A percentile compares a stretch with the other conserved stretches of the same genome.
Evolutionary conservation across 2,329 filamentous ascomycete species (phyloP).

Genomic region (Exophiala sideris): DNA sequence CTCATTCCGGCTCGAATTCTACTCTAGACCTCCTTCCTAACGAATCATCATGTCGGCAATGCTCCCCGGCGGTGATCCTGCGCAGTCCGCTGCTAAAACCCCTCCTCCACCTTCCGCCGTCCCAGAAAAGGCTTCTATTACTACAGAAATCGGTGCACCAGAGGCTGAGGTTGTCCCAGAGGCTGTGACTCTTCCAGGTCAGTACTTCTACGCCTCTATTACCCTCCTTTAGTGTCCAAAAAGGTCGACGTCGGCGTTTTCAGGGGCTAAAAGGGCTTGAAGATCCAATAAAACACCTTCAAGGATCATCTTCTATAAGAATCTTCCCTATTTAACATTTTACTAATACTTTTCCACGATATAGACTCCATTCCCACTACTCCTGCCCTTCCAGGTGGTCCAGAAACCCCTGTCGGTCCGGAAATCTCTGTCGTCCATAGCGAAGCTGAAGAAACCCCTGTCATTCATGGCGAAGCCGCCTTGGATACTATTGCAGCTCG

Average conservation of each 20-base stretch:
- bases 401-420: background rate
- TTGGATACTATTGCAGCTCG: background rate
- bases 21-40: background rate
- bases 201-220: background rate
- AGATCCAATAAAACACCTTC: background rate
- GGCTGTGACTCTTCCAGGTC: background rate
- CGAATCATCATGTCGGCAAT: constrained; percentile 1
- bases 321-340: background rate
- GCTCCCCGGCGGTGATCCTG: background rate
- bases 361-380: background rate
- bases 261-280: background rate
- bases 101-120: background rate
- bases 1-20: background rate
- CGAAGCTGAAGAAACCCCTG: background rate
- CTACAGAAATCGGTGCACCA: background rate
- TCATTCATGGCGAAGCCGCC: background rate
- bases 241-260: too few species aligned
- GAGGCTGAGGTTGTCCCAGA: background rate
- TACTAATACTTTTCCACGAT: background rate
- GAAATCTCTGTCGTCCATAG: too few species aligned
- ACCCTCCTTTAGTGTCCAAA: background rate
- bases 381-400: background rate
- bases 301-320: too few species aligned
- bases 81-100: background rate
- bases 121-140: background rate